phyloP scores from a whole-genome alignment of 345 rosid species.

The Anastatica hierochuntica region DNA sequence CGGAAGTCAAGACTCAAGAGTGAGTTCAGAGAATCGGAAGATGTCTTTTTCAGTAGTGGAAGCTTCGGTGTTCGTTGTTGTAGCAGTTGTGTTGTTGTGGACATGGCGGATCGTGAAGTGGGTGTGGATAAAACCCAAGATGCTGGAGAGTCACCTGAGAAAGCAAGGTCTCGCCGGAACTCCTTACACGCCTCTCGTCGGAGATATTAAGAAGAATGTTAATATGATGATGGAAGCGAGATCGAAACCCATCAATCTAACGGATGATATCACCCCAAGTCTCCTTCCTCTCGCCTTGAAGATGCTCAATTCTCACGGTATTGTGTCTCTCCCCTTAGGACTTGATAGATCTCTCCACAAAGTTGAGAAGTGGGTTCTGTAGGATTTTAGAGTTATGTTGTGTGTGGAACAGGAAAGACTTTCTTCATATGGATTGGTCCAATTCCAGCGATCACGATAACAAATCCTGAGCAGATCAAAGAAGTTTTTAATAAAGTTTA shows the following conservation, averaged over 20 bases:
- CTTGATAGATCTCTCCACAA: background rate
- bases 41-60: constrained; percentile 15
- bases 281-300: constrained; percentile 29
- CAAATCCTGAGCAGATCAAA: constrained; percentile 32
- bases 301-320: constrained; percentile 31
- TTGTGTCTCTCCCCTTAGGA: background rate
- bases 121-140: constrained; percentile 44
- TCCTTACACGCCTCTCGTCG: constrained; percentile 26
- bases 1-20: background rate
- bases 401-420: constrained; percentile 29
- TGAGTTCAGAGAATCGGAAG: background rate
- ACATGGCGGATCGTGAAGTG: constrained; percentile 29
- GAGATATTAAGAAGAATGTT: constrained; percentile 31
- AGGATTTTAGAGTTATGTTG: background rate
- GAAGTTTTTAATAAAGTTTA: constrained; percentile 27
- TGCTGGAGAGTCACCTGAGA: constrained; percentile 34
- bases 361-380: too few species aligned
- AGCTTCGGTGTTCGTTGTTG: background rate
- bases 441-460: constrained; percentile 27
- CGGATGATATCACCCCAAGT: constrained; percentile 28
- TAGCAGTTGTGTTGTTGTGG: constrained; percentile 10
- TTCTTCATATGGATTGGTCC: constrained; percentile 39
- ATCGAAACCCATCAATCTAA: constrained; percentile 25
- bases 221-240: constrained; percentile 20
- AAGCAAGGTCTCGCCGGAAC: constrained; percentile 39